These are phyloP conservation scores for Coffea humblotiana DNA, from an alignment of 305 asterid genomes.

Conservation along the genomic window DNA sequence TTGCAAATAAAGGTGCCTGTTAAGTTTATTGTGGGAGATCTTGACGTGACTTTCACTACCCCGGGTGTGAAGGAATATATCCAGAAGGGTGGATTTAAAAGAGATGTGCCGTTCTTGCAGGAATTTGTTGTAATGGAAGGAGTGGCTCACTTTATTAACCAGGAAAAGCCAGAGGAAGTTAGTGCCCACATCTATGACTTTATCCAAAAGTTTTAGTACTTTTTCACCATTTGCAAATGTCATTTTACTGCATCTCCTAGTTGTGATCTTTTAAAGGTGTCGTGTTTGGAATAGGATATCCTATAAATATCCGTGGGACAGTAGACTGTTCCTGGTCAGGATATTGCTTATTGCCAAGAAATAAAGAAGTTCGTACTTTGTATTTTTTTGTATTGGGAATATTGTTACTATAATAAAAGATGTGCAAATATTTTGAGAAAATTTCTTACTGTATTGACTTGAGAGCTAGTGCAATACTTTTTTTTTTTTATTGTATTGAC, in stretches of 20 bases:
- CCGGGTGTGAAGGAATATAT: constrained; percentile 25
- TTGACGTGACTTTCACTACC: constrained; percentile 22
- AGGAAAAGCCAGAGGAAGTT: constrained; percentile 30
- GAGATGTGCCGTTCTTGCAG: constrained; percentile 27
- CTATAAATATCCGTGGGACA: no score
- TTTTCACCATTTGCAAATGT: background rate
- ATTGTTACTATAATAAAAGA: no score
- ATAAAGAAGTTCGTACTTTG: no score
- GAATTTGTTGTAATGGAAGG: constrained; percentile 29
- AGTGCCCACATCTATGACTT: constrained; percentile 25
- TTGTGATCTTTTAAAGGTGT: background rate
- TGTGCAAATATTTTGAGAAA: background rate
- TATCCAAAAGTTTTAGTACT: constrained; percentile 21
- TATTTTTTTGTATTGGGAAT: background rate
- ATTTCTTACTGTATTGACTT: no score
- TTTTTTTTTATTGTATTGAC: no score
- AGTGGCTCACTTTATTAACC: constrained; percentile 31
- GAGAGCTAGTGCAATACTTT: background rate
- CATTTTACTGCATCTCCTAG: no score
- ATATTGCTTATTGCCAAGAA: background rate
- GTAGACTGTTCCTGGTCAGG: no score
- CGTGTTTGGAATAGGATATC: background rate
- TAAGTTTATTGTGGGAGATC: constrained; percentile 27
- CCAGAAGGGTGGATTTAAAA: constrained; percentile 28
- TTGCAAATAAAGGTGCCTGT: constrained; percentile 26